Base-by-base conservation (phyloP, 495 filamentous ascomycete genomes). In the Cladorrhinum samala region DNA sequence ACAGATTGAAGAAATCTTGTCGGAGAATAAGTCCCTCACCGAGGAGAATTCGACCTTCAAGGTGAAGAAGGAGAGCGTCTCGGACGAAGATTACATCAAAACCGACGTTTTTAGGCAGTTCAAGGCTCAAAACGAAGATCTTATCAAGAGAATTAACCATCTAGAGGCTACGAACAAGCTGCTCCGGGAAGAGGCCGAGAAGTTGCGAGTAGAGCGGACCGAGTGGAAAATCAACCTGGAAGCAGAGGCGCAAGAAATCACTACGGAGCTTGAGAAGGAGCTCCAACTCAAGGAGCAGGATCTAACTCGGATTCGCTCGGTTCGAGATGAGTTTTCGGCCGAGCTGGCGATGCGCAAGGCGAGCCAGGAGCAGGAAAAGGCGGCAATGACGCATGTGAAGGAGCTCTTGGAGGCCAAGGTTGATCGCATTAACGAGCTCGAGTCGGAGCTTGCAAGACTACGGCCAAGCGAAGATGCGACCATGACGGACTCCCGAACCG, bases 41-140 rank as follows among this genome's bases (percentile, higher is more conserved):
- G 81, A 87, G 50, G 83, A 95, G 56, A 80, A 96, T 23, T 94
- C 88, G 13, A 80, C 83, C 16, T 70, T 80, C 52, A 75, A 74
- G 57, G 65, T 64, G 13, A 70, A 73, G 50, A 64, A 73, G 40
- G 81, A 87, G 2, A 84, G 80, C 51, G 73, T 93, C 37, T 85
- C 87, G 1, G 92, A 98, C 60, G 93, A 98, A 49, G 93, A 98
- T 60, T 96, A 95, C 66, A 84, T 89, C 39, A 81, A 87, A 48
- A 95, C 89, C 33, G 88, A 96, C 59, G 77, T 95, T 9, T 97
- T 96, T 77, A 96, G 95, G 66, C 79, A 84, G 54, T 78, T 96
- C 53, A 94, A 89, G 69, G 81, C 80, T 23, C 89, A 95, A 59
- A 86, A 95, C 60, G 91, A 96, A 54, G 94, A 96, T 64, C 82